Evolutionary conservation across 2,329 filamentous ascomycete genomes (phyloP).

Genomic region (Aspergillus fijiensis): DNA sequence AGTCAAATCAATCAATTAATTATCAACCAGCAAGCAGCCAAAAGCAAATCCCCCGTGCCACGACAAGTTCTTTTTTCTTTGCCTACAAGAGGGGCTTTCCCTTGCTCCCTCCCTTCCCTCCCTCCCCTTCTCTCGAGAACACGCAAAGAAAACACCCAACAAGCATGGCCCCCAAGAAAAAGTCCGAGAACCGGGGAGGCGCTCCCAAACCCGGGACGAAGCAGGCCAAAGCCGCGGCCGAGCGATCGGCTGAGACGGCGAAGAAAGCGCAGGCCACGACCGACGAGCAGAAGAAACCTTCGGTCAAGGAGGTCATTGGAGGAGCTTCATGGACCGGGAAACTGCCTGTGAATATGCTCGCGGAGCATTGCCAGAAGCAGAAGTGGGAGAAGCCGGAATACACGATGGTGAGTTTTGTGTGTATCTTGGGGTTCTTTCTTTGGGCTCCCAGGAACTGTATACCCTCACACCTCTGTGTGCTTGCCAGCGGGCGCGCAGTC

Average conservation of each 20-base stretch:
- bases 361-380: constrained; percentile 92
- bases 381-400: constrained; percentile 96
- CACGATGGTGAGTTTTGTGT: constrained; percentile 60
- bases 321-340: constrained; percentile 98
- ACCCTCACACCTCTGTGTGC: too few relatives aligned
- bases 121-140: too few relatives aligned
- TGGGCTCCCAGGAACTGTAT: too few relatives aligned
- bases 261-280: constrained; percentile 37
- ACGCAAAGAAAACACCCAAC: background rate
- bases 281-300: constrained; percentile 57
- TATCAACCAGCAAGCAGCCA: background rate
- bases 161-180: constrained; percentile 46
- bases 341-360: constrained; percentile 86
- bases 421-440: background rate
- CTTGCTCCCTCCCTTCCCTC: background rate
- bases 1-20: background rate
- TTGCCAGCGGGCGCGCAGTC: background rate
- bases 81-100: constrained; percentile 26
- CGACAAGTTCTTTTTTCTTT: background rate
- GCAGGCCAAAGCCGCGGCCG: constrained; percentile 41
- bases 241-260: constrained; percentile 31
- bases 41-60: background rate
- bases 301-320: constrained; percentile 76
- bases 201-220: constrained; percentile 41
- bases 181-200: constrained; percentile 38